A percentile compares a stretch with the other conserved stretches of the same genome.
phyloP scores from a whole-genome alignment of 805 yeast species.

The Candida ponderosae region DNA sequence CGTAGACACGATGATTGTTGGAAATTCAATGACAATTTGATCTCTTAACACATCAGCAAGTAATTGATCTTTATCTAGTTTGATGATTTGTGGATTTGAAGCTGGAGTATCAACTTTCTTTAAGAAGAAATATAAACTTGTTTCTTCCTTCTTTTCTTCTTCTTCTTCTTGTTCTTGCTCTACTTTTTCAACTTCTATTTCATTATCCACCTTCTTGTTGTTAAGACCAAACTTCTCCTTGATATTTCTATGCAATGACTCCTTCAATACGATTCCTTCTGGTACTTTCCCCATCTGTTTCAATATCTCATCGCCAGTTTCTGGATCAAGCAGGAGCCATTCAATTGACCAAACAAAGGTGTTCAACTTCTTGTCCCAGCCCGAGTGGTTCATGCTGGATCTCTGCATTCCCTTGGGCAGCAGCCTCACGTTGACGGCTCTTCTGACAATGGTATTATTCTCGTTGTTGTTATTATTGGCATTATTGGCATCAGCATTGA shows the following conservation, averaged over 20 bases:
- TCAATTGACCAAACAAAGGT: slow-evolving; percentile 76
- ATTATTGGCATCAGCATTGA: slow-evolving; percentile 1
- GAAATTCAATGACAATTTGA: slow-evolving; percentile 66
- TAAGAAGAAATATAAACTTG: slow-evolving; percentile 16
- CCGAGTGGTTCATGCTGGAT: slow-evolving; percentile 52
- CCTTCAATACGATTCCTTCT: slow-evolving; percentile 22
- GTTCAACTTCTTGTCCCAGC: slow-evolving; percentile 56
- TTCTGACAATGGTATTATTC: slow-evolving; percentile 27
- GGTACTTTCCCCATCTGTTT: slow-evolving; percentile 29
- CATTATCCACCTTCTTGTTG: slow-evolving; percentile 1
- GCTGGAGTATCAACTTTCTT: slow-evolving; percentile 19
- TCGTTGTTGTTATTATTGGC: slow-evolving; percentile 1
- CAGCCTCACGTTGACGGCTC: slow-evolving; percentile 59
- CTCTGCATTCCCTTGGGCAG: slow-evolving; percentile 75
- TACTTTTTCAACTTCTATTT: slow-evolving; percentile 1
- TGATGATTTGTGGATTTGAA: slow-evolving; percentile 30
- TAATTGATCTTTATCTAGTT: slow-evolving; percentile 24
- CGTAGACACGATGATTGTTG: slow-evolving; percentile 49
- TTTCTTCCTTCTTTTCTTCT: too few species aligned
- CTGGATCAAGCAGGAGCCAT: slow-evolving; percentile 41
- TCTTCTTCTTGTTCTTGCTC: too few species aligned
- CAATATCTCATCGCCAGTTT: slow-evolving; percentile 18
- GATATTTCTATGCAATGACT: slow-evolving; percentile 23
- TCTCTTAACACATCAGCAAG: slow-evolving; percentile 46
- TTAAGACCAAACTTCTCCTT: slow-evolving; percentile 7